Evolutionary conservation across 495 filamentous ascomycete species (phyloP).

Genomic region (Clohesyomyces aquaticus): DNA sequence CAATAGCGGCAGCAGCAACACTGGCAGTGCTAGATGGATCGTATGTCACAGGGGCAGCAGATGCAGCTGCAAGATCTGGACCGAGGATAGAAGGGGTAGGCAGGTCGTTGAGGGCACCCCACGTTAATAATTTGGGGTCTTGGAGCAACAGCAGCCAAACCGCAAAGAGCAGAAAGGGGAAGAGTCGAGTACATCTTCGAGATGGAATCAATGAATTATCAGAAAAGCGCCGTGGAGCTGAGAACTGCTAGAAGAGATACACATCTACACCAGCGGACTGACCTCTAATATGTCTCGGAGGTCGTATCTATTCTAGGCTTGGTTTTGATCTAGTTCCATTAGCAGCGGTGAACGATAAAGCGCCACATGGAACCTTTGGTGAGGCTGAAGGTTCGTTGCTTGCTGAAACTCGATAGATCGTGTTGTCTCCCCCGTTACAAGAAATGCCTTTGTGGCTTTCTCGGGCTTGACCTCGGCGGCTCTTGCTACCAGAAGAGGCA

Average conservation of each 20-base stretch:
- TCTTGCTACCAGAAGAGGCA: too few species aligned
- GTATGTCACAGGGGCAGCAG: conserved; percentile 10
- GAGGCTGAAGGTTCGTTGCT: background rate
- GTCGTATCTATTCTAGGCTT: background rate
- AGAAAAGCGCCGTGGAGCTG: too few species aligned
- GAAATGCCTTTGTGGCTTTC: too few species aligned
- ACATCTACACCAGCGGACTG: too few species aligned
- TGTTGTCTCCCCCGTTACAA: background rate
- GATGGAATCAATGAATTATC: too few species aligned
- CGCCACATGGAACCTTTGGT: background rate
- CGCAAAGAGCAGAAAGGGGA: conserved; percentile 33
- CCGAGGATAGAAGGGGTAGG: conserved; percentile 13
- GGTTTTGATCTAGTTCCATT: background rate
- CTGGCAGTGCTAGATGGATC: conserved; percentile 12
- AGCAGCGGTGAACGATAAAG: background rate
- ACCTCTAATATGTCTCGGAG: too few species aligned
- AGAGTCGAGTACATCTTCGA: conserved; percentile 38
- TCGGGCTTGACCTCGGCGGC: too few species aligned
- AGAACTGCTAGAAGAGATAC: too few species aligned
- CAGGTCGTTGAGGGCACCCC: conserved; percentile 23
- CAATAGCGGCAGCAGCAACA: conserved; percentile 20
- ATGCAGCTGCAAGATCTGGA: conserved; percentile 7
- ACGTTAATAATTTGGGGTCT: conserved; percentile 37
- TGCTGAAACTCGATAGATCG: background rate
- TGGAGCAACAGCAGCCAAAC: conserved; percentile 37